Evolutionary conservation across 2,329 filamentous ascomycete species (phyloP), one percentile per base, ranked within the genome.

Genomic region (Bipolaris bicolor): DNA sequence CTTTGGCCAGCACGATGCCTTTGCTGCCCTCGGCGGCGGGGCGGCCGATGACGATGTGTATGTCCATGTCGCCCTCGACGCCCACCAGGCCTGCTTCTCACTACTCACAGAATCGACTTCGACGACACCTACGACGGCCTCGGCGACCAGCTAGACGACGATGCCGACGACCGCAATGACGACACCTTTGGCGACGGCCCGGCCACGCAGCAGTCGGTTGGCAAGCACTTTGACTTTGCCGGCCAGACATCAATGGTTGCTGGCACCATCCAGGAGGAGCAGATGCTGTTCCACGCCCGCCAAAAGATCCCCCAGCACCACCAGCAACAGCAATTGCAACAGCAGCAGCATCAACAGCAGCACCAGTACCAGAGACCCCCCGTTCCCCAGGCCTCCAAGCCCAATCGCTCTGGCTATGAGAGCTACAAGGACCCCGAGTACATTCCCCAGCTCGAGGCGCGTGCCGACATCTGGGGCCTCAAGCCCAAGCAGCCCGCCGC

Each of bases 111-210:
- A 53, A 85, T 90, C 69, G 90, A 98, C 69, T 99, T 98, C 68
- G 95, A 99, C 69, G 92, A 99, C 74, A 98, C 94, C 36, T 98
- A 98, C 75, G 95, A 99, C 77, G 94, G 94, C 16, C 83, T 99
- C 39, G 95, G 92, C 55, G 90, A 97, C 72, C 88, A 90, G 76
- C 88, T 99, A 34, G 89, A 97, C 70, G 94, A 99, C 75, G 89
- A 90, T 18, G 91, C 94, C 71, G 95, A 99, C 81, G 92, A 86
- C 49, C 92, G 97, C 83, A 99, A 99, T 77, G 92, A 98, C 69
- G 95, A 98, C 74, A 99, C 95, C 1, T 99, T 99, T 55, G 83
- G 81, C 56, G 78, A 77, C 55, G 79, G 77, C 34, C 79, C 82
- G 29, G 81, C 76, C 50, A 78, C 78, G 33, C 75, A 79, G 68